Evolutionary conservation across 805 yeast species (phyloP), one percentile per base, ranked within the genome.

Genomic region (Wickerhamomyces xylosicus): DNA sequence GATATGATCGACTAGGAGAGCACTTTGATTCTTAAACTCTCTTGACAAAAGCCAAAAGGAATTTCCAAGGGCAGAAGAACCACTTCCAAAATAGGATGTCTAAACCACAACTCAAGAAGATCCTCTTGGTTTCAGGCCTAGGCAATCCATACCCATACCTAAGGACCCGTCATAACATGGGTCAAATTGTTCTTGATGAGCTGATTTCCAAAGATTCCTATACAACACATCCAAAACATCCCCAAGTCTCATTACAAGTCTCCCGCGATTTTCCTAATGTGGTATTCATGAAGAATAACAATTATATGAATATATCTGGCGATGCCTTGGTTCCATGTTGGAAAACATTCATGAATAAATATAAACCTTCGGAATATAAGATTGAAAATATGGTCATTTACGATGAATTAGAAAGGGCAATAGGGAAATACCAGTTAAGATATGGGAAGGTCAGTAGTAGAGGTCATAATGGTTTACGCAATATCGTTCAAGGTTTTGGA

Each of bases 391-490:
- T 86, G 2, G 71, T 86, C 0, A 50, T 87, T 1, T 94, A 85
- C 53, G 97, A 89, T 55, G 97, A 89, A 47, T 54, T 87, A 34
- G 79, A 77, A 42, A 54, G 78, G 13, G 72, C 71, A 0, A 47
- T 78, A 3, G 96, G 97, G 0, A 71, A 74, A 38, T 63, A 77
- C 17, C 81, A 81, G 49, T 54, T 81, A 2, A 65, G 90, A 35
- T 63, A 61, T 15, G 78, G 76, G 13, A 71, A 74, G 2, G 66
- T 80, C 0, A 72, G 85, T 33, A 67, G 77, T 14, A 64, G 92
- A 34, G 96, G 95, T 0, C 97, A 89, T 51, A 86, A 85, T 52
- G 97, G 96, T 0, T 63, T 89, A 20, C 69, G 70, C 44, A 73
- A 81, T 32, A 69, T 89, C 3, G 70, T 69, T 34, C 46, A 56